phyloP scores from a whole-genome alignment of 176 grass and related monocot genomes.

The Cocos nucifera region DNA sequence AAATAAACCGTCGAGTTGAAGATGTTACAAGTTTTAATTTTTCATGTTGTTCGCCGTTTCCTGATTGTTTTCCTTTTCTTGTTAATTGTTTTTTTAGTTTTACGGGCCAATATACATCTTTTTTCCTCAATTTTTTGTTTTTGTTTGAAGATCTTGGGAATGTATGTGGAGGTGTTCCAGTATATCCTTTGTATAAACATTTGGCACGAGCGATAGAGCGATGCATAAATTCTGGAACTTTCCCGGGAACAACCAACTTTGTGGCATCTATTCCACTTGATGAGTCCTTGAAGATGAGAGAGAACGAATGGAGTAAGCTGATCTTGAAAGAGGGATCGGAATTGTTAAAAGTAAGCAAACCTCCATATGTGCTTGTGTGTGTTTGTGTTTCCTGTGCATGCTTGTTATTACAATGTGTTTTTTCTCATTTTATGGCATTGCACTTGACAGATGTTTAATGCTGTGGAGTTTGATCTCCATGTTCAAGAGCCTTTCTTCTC shows the following conservation, averaged over 20 bases:
- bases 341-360: constrained; percentile 35
- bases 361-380: not conserved
- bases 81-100: not conserved
- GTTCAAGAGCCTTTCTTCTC: constrained; percentile 94
- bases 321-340: constrained; percentile 42
- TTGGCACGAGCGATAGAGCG: constrained; percentile 23
- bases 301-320: constrained; percentile 32
- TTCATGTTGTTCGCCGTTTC: not conserved
- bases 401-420: constrained; percentile 7
- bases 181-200: constrained; percentile 45
- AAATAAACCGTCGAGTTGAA: no score
- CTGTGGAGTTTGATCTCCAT: constrained; percentile 64
- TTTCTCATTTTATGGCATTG: not conserved
- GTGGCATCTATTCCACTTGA: constrained; percentile 21
- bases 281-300: constrained; percentile 20
- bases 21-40: no score
- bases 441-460: constrained; percentile 37
- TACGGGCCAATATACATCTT: not conserved
- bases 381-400: not conserved
- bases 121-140: not conserved
- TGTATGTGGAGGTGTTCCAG: constrained; percentile 20
- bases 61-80: not conserved
- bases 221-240: constrained; percentile 30
- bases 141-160: constrained; percentile 13
- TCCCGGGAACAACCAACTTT: constrained; percentile 9